Conservation (phyloP, 1,284 basidiomycete species). For the Leccinum fuscescens region DNA sequence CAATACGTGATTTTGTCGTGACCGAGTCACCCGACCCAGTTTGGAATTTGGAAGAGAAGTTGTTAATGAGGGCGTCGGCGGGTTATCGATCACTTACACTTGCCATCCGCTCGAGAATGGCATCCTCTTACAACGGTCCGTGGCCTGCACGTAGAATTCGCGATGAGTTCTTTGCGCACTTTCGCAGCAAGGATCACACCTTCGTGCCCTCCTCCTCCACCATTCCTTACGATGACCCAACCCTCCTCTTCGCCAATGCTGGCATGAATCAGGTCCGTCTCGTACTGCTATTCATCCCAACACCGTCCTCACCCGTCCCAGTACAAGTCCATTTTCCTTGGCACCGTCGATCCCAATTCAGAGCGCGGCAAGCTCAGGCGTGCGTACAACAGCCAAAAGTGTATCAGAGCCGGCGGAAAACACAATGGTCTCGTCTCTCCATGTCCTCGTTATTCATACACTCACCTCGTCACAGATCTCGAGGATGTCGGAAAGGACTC, state of each 20-base stretch:
- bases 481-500: slow-evolving; percentile 99
- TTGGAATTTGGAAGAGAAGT: slow-evolving; percentile 2
- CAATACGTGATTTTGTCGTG: not conserved
- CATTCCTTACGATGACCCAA: slow-evolving; percentile 96
- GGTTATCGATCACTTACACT: slow-evolving; percentile 29
- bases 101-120: slow-evolving; percentile 21
- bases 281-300: not conserved
- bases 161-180: slow-evolving; percentile 78
- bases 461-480: slow-evolving; percentile 59
- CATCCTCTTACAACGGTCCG: slow-evolving; percentile 36
- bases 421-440: slow-evolving; percentile 75
- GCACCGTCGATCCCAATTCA: slow-evolving; percentile 91
- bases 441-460: not conserved
- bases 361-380: slow-evolving; percentile 87
- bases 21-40: slow-evolving; percentile 22
- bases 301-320: slow-evolving; percentile 15
- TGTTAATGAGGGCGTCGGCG: slow-evolving; percentile 12
- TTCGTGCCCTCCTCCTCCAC: slow-evolving; percentile 94
- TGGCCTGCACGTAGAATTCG: slow-evolving; percentile 75
- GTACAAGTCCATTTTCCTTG: slow-evolving; percentile 97
- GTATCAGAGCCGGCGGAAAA: slow-evolving; percentile 97
- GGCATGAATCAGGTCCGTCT: slow-evolving; percentile 85
- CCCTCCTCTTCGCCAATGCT: slow-evolving; percentile 96
- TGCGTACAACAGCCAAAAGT: slow-evolving; percentile 96
- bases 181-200: slow-evolving; percentile 77